Percentiles rank a stretch among this genome's conserved stretches.
These are phyloP conservation scores for Tuber magnatum DNA, from an alignment of 495 filamentous ascomycete species.

Conservation along the genomic window DNA sequence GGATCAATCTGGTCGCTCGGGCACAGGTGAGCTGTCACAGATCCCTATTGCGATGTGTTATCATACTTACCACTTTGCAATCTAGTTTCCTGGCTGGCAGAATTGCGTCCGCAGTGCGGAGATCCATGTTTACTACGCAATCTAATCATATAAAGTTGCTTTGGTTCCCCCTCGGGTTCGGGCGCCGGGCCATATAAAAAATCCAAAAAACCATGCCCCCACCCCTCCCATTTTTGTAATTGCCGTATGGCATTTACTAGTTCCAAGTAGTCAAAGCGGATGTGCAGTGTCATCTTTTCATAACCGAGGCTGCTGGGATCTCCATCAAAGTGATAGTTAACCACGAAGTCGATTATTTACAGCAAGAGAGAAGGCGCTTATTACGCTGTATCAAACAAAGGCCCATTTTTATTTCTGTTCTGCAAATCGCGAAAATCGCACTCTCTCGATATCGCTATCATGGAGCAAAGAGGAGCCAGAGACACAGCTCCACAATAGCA, in stretches of 20 bases:
- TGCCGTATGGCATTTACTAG: not conserved
- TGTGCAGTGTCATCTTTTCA: not conserved
- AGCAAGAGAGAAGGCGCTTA: not conserved
- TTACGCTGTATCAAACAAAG: not conserved
- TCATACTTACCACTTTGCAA: not conserved
- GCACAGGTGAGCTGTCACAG: conserved; percentile 14
- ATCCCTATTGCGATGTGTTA: too few species aligned
- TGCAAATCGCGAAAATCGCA: not conserved
- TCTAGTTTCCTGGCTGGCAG: conserved; percentile 23
- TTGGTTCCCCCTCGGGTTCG: not conserved
- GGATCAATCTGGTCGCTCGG: conserved; percentile 16
- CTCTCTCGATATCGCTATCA: not conserved
- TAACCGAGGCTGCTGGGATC: not conserved
- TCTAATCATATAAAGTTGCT: not conserved
- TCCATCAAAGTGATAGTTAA: not conserved
- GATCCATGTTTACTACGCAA: conserved; percentile 18
- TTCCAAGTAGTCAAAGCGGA: not conserved
- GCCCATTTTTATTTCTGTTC: not conserved
- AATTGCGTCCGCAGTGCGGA: conserved; percentile 21
- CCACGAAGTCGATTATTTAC: not conserved
- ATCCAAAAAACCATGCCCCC: not conserved
- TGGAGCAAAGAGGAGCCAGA: not conserved
- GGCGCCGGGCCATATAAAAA: not conserved
- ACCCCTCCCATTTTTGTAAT: not conserved
- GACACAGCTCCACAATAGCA: not conserved